Conservation (phyloP, 169 alveolate genomes). For the Cryptosporidium andersoni region DNA sequence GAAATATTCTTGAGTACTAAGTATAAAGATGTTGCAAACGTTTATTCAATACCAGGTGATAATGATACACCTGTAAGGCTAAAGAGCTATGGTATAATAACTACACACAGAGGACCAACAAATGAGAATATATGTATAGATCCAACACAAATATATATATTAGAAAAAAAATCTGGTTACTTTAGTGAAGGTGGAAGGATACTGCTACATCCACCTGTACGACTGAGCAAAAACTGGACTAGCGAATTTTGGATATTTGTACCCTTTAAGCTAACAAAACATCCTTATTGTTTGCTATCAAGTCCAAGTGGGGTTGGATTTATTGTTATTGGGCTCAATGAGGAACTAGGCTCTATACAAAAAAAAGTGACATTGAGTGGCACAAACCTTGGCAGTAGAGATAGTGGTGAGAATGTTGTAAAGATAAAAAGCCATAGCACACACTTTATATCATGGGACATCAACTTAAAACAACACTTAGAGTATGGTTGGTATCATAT, state of each 20-base stretch:
- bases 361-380: background rate
- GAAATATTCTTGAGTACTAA: conserved; percentile 33
- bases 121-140: conserved; percentile 65
- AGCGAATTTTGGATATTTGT: conserved; percentile 66
- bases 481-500: conserved; percentile 62
- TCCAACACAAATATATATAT: conserved; percentile 65
- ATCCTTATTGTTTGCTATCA: conserved; percentile 69
- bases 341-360: conserved; percentile 67
- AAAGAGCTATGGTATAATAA: conserved; percentile 51
- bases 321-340: conserved; percentile 66
- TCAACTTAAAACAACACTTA: conserved; percentile 38
- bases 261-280: conserved; percentile 63
- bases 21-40: background rate
- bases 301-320: conserved; percentile 46
- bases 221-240: conserved; percentile 65
- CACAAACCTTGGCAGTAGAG: background rate
- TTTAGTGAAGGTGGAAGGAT: conserved; percentile 67
- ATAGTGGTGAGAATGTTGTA: conserved; percentile 3
- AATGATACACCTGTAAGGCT: conserved; percentile 9
- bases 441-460: conserved; percentile 57
- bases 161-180: conserved; percentile 62
- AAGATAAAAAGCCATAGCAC: conserved; percentile 6
- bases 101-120: conserved; percentile 66
- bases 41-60: background rate
- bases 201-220: conserved; percentile 25